phyloP scores from a whole-genome alignment of 2,329 filamentous ascomycete genomes.

The Xylaria polymorpha region DNA sequence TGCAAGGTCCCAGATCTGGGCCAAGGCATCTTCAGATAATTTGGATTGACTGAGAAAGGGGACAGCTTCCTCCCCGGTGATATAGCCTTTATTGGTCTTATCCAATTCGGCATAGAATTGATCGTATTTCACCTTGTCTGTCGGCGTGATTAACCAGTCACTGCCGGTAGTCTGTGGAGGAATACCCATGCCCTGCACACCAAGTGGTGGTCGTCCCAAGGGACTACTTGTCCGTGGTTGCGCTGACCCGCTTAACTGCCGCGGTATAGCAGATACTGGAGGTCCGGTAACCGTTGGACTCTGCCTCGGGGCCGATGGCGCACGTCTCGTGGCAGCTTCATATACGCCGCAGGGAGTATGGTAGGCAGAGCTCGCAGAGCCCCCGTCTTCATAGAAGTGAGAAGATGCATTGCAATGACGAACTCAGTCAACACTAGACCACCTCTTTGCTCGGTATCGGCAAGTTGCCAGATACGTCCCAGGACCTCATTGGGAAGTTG shows the following conservation, averaged over 20 bases:
- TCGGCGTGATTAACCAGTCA: constrained; percentile 85
- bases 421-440: constrained; percentile 90
- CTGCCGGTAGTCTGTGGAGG: constrained; percentile 55
- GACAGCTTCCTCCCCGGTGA: constrained; percentile 94
- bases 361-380: constrained; percentile 82
- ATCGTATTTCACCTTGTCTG: constrained; percentile 90
- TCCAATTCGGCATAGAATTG: constrained; percentile 86
- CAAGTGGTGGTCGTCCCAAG: constrained; percentile 63
- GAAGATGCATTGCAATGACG: constrained; percentile 96
- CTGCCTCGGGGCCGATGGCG: constrained; percentile 58
- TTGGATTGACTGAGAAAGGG: constrained; percentile 93
- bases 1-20: constrained; percentile 96
- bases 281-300: constrained; percentile 64
- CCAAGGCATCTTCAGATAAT: constrained; percentile 86
- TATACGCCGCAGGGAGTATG: constrained; percentile 86
- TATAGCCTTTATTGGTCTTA: constrained; percentile 80
- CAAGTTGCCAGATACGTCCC: constrained; percentile 95
- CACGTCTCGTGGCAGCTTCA: constrained; percentile 84
- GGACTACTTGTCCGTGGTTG: constrained; percentile 72
- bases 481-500: constrained; percentile 88
- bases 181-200: constrained; percentile 55
- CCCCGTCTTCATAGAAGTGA: constrained; percentile 90
- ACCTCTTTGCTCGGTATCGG: constrained; percentile 92
- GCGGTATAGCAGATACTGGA: constrained; percentile 76
- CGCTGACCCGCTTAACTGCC: constrained; percentile 81